Conservation (phyloP, 495 filamentous ascomycete species). For the Sabuloglossum arenarium region DNA sequence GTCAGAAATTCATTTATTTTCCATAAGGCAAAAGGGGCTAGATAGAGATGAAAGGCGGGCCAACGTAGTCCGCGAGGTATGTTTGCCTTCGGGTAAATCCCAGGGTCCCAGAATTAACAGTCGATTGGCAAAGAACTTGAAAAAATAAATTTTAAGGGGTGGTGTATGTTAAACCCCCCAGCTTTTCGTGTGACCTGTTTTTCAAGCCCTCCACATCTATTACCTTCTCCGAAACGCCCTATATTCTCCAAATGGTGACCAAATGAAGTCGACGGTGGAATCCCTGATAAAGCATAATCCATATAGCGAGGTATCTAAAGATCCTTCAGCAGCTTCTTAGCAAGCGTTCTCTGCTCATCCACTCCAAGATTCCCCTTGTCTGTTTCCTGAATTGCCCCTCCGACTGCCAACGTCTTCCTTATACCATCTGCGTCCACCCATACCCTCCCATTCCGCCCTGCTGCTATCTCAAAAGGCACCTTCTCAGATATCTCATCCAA, state of each 20-base stretch:
- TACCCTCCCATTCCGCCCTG: slow-evolving; percentile 81
- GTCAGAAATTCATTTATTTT: background rate
- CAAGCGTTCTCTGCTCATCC: slow-evolving; percentile 63
- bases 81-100: too few species aligned
- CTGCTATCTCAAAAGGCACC: slow-evolving; percentile 75
- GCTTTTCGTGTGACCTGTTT: too few species aligned
- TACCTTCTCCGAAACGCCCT: background rate
- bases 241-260: background rate
- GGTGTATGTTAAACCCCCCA: too few species aligned
- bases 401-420: slow-evolving; percentile 50
- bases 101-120: too few species aligned
- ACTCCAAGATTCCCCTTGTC: slow-evolving; percentile 45
- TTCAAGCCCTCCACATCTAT: background rate
- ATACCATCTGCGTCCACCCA: slow-evolving; percentile 59
- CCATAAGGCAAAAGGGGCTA: too few species aligned
- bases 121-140: too few species aligned
- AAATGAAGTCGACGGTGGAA: background rate
- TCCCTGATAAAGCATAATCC: background rate
- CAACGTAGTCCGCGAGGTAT: too few species aligned
- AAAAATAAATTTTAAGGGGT: too few species aligned
- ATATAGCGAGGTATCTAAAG: background rate
- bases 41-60: too few species aligned
- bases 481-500: slow-evolving; percentile 68
- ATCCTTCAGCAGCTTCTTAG: slow-evolving; percentile 38
- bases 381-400: slow-evolving; percentile 56